Evolutionary conservation across 2,329 filamentous ascomycete species (phyloP).

Genomic region (Domatiomyces catenatus): DNA sequence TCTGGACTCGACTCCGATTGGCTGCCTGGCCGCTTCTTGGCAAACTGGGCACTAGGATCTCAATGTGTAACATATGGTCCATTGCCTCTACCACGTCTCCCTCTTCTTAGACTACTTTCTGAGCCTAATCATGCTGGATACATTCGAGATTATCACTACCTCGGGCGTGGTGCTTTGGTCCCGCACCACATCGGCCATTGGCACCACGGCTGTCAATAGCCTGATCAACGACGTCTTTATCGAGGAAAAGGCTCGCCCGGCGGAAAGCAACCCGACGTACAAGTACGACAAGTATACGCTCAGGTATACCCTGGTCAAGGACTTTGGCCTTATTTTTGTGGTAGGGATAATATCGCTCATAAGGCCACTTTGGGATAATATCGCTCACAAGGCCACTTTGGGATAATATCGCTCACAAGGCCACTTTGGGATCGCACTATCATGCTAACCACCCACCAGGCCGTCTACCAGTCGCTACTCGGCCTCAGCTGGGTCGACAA

Average conservation of each 20-base stretch:
- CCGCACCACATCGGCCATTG: conserved; percentile 65
- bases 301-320: conserved; percentile 86
- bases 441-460: conserved; percentile 37
- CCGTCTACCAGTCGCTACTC: conserved; percentile 88
- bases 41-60: background rate
- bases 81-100: background rate
- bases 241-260: conserved; percentile 62
- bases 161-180: conserved; percentile 97
- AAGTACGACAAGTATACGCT: conserved; percentile 86
- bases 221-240: conserved; percentile 96
- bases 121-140: conserved; percentile 58
- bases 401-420: conserved; percentile 1
- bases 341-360: conserved; percentile 36
- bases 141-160: conserved; percentile 90
- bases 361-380: too few species aligned
- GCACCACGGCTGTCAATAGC: conserved; percentile 72
- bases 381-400: background rate
- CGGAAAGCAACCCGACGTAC: conserved; percentile 56
- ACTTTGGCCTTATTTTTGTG: conserved; percentile 88
- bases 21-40: background rate
- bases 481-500: conserved; percentile 96
- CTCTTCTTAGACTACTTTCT: background rate
- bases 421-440: conserved; percentile 4
- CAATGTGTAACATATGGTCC: background rate
- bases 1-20: background rate